Base-by-base conservation (phyloP, 73 alveolate genomes). In the Blepharisma stoltei region DNA sequence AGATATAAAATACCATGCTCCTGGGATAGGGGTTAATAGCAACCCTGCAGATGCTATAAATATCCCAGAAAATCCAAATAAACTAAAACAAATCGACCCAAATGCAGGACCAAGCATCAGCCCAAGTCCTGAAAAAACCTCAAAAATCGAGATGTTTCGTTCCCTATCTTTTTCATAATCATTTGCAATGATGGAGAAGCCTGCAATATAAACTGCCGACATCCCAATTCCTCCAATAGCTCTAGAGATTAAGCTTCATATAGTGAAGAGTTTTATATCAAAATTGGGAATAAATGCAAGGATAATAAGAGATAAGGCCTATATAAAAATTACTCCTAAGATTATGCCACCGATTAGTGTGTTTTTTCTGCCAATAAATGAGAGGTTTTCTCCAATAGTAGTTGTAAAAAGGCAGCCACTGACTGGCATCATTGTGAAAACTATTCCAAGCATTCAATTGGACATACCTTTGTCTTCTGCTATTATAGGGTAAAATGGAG, bases 161-260 rank as follows among this genome's bases (percentile, higher is more conserved):
- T 60, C 73, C 46, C 45, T 0, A 8, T 60, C 23, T 11, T 25
- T 60, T 60, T n/a, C n/a, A 38, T 18, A 60, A 38, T 60, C 73
- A 20, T 14, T 14, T 20, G 37, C 18, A 5, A 60, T 60, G n/a
- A 60, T 60, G 14, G 48, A 25, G 2, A 60, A 9, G 5, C 73
- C 23, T 20, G 73, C 14, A 38, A 60, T 60, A 5, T 60, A 60
- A 60, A 60, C 23, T n/a, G 46, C 14, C 4, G 73, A n/a, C 14
- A 60, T n/a, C 14, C 73, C 73, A 38, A 60, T 8, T 60, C 73
- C 73, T 60, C 73, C 73, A 25, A 60, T 9, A 20, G 73, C 73
- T 18, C 73, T 0, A 60, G 73, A 14, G 5, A 60, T 18, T 11
- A 60, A 38, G 4, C 73, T 60, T 1, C 0, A 25, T 8, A 60